These are phyloP conservation scores for Symbiodinium natans DNA, from an alignment of 73 alveolate species.

Conservation along the genomic window DNA sequence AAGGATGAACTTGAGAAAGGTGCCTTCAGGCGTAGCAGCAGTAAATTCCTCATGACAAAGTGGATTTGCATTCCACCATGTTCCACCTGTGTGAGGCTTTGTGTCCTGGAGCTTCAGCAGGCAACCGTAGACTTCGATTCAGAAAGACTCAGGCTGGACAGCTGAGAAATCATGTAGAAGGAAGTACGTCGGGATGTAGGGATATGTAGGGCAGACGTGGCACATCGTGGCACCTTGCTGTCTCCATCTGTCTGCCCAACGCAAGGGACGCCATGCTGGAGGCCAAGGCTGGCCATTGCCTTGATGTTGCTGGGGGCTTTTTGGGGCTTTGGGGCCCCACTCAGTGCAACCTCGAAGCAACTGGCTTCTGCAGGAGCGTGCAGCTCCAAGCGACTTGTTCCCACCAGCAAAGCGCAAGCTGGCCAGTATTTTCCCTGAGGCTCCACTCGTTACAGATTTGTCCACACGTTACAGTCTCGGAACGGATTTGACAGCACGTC, in stretches of 20 bases:
- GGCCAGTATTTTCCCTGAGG: conserved; percentile 54
- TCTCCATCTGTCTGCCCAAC: no score
- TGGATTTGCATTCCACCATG: no score
- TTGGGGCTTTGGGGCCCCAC: background rate
- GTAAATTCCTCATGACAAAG: background rate
- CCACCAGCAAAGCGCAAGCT: conserved; percentile 82
- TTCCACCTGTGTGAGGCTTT: conserved; percentile 19
- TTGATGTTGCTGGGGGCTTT: background rate
- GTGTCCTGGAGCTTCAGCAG: conserved; percentile 50
- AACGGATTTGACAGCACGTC: no score
- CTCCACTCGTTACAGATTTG: no score
- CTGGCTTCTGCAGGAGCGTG: background rate
- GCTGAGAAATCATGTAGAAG: background rate
- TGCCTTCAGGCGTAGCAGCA: conserved; percentile 13
- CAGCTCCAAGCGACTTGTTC: conserved; percentile 32
- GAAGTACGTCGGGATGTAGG: background rate
- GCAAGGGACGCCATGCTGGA: conserved; percentile 87
- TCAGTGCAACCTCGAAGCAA: background rate
- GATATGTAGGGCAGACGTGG: no score
- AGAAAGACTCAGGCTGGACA: conserved; percentile 60
- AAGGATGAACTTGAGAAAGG: conserved; percentile 56
- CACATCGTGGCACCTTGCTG: background rate
- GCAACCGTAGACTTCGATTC: conserved; percentile 45
- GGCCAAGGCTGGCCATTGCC: conserved; percentile 31
- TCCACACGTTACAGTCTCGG: no score